phyloP scores from a whole-genome alignment of 148 eudicot species.

The Nepenthes gracilis region DNA sequence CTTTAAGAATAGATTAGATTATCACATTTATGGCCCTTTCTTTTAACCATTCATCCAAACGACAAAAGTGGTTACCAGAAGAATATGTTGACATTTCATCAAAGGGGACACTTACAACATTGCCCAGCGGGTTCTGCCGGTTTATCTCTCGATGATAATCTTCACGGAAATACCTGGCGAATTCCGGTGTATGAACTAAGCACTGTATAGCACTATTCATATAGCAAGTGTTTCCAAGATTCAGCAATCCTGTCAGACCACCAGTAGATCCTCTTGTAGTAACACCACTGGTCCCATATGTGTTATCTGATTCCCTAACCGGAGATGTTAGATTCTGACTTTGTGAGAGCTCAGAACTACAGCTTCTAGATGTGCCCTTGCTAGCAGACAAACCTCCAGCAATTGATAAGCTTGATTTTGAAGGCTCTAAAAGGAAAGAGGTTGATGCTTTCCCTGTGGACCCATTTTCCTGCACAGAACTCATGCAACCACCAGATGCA shows the following conservation, averaged over 20 bases:
- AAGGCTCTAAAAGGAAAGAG: conserved; percentile 50
- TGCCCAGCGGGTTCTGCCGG: conserved; percentile 87
- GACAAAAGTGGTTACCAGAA: neutral
- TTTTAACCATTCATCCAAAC: no score
- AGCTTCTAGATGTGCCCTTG: conserved; percentile 53
- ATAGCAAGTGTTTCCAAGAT: conserved; percentile 96
- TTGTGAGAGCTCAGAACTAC: conserved; percentile 41
- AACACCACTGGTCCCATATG: conserved; percentile 54
- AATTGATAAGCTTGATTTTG: conserved; percentile 54
- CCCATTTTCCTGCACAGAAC: conserved; percentile 37
- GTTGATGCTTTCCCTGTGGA: conserved; percentile 35
- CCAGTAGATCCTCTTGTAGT: conserved; percentile 81
- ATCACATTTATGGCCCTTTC: no score
- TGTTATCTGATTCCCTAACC: conserved; percentile 37
- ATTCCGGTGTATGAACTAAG: conserved; percentile 97
- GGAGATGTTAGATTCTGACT: conserved; percentile 33
- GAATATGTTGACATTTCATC: neutral
- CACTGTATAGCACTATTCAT: conserved; percentile 99
- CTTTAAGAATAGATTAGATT: no score
- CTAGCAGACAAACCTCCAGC: conserved; percentile 75
- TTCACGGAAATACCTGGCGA: conserved; percentile 73
- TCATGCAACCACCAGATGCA: conserved; percentile 23
- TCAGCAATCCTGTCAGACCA: conserved; percentile 82
- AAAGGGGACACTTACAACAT: conserved; percentile 62
- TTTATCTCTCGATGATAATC: conserved; percentile 91